A percentile compares a stretch with the other conserved stretches of the same genome.
Conservation (phyloP, 805 yeast species). For the Candida verbasci region DNA sequence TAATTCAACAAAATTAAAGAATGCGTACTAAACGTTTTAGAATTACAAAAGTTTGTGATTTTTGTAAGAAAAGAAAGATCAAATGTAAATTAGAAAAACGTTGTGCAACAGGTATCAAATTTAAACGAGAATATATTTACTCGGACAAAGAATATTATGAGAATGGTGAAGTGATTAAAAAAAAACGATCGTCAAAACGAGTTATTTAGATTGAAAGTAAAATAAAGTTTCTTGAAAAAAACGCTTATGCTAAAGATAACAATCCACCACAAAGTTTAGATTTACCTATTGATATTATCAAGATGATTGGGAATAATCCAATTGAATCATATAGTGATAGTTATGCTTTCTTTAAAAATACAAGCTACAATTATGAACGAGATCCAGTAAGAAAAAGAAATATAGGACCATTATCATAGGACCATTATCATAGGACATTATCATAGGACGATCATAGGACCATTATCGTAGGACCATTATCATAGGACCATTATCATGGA, state of each 20-base stretch:
- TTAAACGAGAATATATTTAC: slow-evolving; percentile 7
- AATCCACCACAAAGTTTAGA: slow-evolving; percentile 2
- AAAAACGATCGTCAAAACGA: slow-evolving; percentile 10
- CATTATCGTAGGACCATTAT: too few relatives aligned
- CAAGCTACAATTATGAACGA: slow-evolving; percentile 19
- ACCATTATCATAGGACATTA: too few relatives aligned
- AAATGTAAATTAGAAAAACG: slow-evolving; percentile 35
- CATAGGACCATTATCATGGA: slow-evolving; percentile 30
- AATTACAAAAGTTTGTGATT: slow-evolving; percentile 18
- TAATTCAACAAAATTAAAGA: too few relatives aligned
- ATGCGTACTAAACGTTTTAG: slow-evolving; percentile 3
- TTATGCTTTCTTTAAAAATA: slow-evolving; percentile 16
- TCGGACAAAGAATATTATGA: neutral
- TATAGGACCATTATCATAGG: too few relatives aligned
- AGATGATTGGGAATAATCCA: slow-evolving; percentile 11
- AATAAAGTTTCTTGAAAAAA: slow-evolving; percentile 12
- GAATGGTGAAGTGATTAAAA: neutral
- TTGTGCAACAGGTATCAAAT: slow-evolving; percentile 30
- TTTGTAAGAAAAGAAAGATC: slow-evolving; percentile 33
- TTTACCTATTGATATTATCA: neutral
- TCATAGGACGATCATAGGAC: too few relatives aligned
- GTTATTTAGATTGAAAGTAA: slow-evolving; percentile 11
- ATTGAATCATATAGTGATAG: slow-evolving; percentile 12
- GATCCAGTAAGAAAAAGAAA: slow-evolving; percentile 23
- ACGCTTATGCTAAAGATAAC: slow-evolving; percentile 4